These are phyloP conservation scores for Vitis rotundifolia DNA, from an alignment of 164 flowering plant genomes.

Conservation along the genomic window DNA sequence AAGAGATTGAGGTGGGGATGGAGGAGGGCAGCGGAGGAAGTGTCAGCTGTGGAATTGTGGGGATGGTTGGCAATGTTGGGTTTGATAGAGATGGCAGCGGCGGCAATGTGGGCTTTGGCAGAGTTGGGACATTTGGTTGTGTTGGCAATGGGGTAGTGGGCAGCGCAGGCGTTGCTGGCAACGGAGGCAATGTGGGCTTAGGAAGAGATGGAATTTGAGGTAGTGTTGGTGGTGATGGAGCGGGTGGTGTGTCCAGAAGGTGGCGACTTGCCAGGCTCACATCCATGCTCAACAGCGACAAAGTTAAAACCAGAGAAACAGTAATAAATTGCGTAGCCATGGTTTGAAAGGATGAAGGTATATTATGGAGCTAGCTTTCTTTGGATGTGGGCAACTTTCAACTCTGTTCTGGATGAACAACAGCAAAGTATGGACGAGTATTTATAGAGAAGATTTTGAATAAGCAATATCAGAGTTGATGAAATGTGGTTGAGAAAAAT, in stretches of 20 bases:
- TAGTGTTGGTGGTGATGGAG: slow-evolving; percentile 16
- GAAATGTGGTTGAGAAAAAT: slow-evolving; percentile 12
- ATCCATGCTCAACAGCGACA: slow-evolving; percentile 13
- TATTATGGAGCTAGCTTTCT: background rate
- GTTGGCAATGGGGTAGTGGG: slow-evolving; percentile 14
- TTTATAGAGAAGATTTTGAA: background rate
- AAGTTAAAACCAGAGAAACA: slow-evolving; percentile 7
- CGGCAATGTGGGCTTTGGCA: slow-evolving; percentile 15
- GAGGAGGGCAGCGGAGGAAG: slow-evolving; percentile 7
- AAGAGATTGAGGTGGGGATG: background rate
- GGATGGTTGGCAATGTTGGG: slow-evolving; percentile 5
- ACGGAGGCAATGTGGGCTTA: slow-evolving; percentile 17
- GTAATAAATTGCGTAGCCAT: slow-evolving; percentile 16
- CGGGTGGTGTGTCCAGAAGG: slow-evolving; percentile 23
- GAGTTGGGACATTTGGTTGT: slow-evolving; percentile 11
- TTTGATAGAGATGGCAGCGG: slow-evolving; percentile 12
- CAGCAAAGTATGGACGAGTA: background rate
- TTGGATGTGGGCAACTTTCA: no score
- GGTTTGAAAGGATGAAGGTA: background rate
- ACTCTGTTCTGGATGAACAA: background rate
- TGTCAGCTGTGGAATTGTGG: background rate
- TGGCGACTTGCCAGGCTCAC: slow-evolving; percentile 20
- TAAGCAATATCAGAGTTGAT: slow-evolving; percentile 1
- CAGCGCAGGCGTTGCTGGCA: slow-evolving; percentile 13
- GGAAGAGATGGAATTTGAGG: slow-evolving; percentile 20